Percentiles rank a stretch among this genome's conserved stretches.
These are phyloP conservation scores for Alternaria gaisen DNA, from an alignment of 2,329 filamentous ascomycete species.

Conservation along the genomic window DNA sequence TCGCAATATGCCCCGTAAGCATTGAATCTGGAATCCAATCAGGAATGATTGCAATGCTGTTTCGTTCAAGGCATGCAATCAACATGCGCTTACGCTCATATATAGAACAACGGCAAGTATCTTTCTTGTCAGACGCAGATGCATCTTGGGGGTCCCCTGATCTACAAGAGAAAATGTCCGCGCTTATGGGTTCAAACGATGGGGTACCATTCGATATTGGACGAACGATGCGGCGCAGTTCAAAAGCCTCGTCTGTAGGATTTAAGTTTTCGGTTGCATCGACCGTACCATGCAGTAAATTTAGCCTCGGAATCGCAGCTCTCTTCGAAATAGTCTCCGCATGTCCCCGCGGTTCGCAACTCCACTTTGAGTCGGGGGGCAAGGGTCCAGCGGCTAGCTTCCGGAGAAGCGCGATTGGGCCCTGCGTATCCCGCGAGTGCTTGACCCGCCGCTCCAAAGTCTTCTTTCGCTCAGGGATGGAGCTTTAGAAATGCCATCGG, in stretches of 20 bases:
- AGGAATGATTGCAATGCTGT: neutral
- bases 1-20: constrained; percentile 11
- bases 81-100: neutral
- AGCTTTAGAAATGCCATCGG: neutral
- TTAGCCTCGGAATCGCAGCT: constrained; percentile 1
- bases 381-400: constrained; percentile 9
- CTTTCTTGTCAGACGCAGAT: neutral
- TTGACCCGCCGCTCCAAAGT: neutral
- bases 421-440: neutral
- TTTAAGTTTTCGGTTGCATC: neutral
- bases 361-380: neutral
- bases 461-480: neutral
- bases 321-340: neutral
- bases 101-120: neutral
- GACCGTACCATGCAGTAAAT: neutral
- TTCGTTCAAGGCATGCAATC: constrained; percentile 1
- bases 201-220: neutral
- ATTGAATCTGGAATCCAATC: constrained; percentile 6
- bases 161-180: neutral
- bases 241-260: neutral
- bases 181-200: neutral
- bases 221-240: neutral
- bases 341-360: neutral
- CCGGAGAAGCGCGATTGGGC: neutral
- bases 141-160: neutral